phyloP scores from a whole-genome alignment of 1,284 basidiomycete species.

The Malassezia pachydermatis region DNA sequence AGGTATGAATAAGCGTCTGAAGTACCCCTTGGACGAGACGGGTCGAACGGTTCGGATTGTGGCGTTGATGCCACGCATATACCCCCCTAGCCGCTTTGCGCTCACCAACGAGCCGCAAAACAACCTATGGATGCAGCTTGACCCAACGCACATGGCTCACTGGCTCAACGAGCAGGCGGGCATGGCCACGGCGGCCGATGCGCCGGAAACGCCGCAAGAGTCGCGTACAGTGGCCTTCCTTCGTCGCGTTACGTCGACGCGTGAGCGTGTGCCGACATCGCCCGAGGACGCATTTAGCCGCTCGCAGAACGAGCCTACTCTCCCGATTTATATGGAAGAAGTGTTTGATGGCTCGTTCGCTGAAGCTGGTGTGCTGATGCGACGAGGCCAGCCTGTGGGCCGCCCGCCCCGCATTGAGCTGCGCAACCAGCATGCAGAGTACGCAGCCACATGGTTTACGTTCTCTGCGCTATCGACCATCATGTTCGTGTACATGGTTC shows the following conservation, averaged over 20 bases:
- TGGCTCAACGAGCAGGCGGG: conserved; percentile 61
- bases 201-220: not conserved
- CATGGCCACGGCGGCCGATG: conserved; percentile 47
- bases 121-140: conserved; percentile 78
- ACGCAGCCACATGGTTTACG: conserved; percentile 76
- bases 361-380: conserved; percentile 58
- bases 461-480: conserved; percentile 31
- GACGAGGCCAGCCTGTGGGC: conserved; percentile 73
- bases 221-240: not conserved
- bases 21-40: conserved; percentile 6
- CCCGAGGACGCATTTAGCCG: conserved; percentile 10
- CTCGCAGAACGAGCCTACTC: conserved; percentile 39
- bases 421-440: conserved; percentile 87
- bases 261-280: not conserved
- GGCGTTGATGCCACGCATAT: conserved; percentile 35
- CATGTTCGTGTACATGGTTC: conserved; percentile 26
- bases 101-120: conserved; percentile 73
- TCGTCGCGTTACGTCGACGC: not conserved
- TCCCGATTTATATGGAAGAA: conserved; percentile 41
- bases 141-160: conserved; percentile 67
- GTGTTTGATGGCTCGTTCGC: conserved; percentile 60
- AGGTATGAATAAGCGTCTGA: conserved; percentile 20
- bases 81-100: conserved; percentile 61
- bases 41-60: conserved; percentile 12
- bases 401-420: conserved; percentile 74